Evolutionary conservation across 768 basidiomycete species (phyloP).

Genomic region (Podaxis rugospora): DNA sequence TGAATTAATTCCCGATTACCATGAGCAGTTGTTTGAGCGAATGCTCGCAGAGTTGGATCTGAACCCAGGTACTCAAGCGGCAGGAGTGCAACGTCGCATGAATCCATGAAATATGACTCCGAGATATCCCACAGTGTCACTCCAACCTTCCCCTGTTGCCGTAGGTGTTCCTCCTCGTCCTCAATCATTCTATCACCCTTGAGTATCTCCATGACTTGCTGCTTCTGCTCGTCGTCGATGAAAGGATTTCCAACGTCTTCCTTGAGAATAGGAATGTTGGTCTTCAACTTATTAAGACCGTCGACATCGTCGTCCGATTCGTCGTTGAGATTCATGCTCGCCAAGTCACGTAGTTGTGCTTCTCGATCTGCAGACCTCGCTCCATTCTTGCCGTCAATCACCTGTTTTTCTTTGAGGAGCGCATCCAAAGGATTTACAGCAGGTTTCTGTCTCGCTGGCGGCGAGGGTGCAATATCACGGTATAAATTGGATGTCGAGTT

Average conservation of each 20-base stretch:
- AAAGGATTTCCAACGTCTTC: conserved; percentile 3
- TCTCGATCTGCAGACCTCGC: conserved; percentile 42
- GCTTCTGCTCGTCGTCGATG: conserved; percentile 3
- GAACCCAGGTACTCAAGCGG: not conserved
- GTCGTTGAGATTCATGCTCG: conserved; percentile 18
- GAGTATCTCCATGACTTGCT: conserved; percentile 4
- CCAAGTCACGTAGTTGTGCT: conserved; percentile 26
- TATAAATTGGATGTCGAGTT: not conserved
- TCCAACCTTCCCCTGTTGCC: conserved; percentile 4
- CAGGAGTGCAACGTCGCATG: not conserved
- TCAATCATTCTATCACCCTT: conserved; percentile 19
- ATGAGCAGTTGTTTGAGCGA: conserved; percentile 3
- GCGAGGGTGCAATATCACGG: not conserved
- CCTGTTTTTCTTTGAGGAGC: conserved; percentile 50
- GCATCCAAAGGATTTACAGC: conserved; percentile 48
- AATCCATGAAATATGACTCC: conserved; percentile 1
- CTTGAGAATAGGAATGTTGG: not conserved
- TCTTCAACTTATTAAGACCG: not conserved
- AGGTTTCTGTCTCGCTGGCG: conserved; percentile 9
- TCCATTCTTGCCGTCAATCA: conserved; percentile 35
- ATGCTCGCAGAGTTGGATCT: conserved; percentile 1
- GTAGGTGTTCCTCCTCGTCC: conserved; percentile 24
- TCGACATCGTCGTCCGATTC: conserved; percentile 3
- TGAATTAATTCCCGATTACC: conserved; percentile 1
- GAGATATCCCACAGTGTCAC: not conserved